Base-by-base conservation (phyloP, 2,329 filamentous ascomycete species). In the Tolypocladium inflatum region DNA sequence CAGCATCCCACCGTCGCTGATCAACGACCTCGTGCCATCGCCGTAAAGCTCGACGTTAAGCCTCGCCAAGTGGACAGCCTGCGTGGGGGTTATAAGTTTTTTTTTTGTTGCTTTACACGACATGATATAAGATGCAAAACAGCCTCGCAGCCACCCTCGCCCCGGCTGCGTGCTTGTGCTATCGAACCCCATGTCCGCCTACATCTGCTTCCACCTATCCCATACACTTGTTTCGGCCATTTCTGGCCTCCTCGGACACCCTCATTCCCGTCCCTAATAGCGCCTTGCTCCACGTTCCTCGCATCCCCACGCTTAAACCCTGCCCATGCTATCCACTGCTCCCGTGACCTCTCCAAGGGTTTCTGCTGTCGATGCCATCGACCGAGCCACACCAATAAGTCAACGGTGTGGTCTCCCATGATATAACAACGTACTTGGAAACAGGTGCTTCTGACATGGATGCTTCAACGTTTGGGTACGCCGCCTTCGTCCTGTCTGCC, bases 321-420 rank as follows among this genome's bases (percentile, higher is more conserved):
- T 23, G 33, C 21, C 26, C 50, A 54, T 59, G 55, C 55, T 59
- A 59, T 61, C 55, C 55, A 51, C 53, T 55, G 53, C 53, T 55
- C 21, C 53, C 53, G 39, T 30, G 11, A 33, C 33, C 37, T 51
- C 37, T 15, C 45, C 55, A 38, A 53, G 26, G 19, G 15, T 55
- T 30, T 3, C 37, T n/a, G 17, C 53, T n/a, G 53, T 30, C 38
- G 26, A 19, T 51, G 48, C 30, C 30, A 51, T 51, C 48, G 26
- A 33, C 48, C 9, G 48, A 30, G 39, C 38, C 53, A 42, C 21
- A 23, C 23, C 53, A 17, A 55, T 21, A 55, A 33, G 19, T 53
- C 51, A 11, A 53, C 23, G 51, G 51, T 39, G 35, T 53, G n/a
- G 51, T 17, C 26, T 37, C 8, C 51, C 35, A 33, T 33, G 48